Evolutionary conservation across 2,329 filamentous ascomycete species (phyloP), one percentile per base, ranked within the genome.

Genomic region (Lojkania enalia): DNA sequence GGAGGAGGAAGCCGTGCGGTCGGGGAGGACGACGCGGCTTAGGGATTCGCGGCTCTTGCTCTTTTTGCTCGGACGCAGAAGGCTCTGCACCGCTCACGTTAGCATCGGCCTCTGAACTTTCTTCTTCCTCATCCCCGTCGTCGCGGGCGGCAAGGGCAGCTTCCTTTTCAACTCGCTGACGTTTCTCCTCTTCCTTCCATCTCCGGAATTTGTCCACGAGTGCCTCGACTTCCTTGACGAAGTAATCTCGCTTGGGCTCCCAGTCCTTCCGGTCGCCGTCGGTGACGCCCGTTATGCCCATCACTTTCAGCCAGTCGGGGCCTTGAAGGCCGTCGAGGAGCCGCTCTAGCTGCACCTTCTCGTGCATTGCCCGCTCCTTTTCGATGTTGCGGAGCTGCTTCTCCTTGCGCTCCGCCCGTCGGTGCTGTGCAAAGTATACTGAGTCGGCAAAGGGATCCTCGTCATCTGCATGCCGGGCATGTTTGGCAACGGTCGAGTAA

Each of bases 151-250:
- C 70, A 41, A 78, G 66, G 2, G 77, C 79, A 36, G 84, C 84
- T 48, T 92, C 89, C 60, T 85, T 88, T 60, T 90, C 86, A 2
- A 83, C 72, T 69, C 90, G 90, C 48, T 88, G 77, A 32, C 86
- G 82, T 74, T 91, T 95, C 69, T 99, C 94, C 65, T 95, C 89
- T 49, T 91, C 81, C 51, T 85, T 90, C 91, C 91, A 97, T 42
- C 82, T 77, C 39, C 84, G 82, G 66, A 96, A 97, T 66, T 96
- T 97, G 51, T 89, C 84, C 15, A 97, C 78, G 20, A 97, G 85
- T 0, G 80, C 79, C 51, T 89, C 80, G 46, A 95, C 91, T 49
- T 95, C 90, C 44, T 79, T 81, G 58, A 96, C 86, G 64, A 96
- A 95, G 66, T 92, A 85, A 48, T 85, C 80, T 20, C 94, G 82